Conservation (phyloP, 495 filamentous ascomycete genomes). For the Chaetomium fimeti region DNA sequence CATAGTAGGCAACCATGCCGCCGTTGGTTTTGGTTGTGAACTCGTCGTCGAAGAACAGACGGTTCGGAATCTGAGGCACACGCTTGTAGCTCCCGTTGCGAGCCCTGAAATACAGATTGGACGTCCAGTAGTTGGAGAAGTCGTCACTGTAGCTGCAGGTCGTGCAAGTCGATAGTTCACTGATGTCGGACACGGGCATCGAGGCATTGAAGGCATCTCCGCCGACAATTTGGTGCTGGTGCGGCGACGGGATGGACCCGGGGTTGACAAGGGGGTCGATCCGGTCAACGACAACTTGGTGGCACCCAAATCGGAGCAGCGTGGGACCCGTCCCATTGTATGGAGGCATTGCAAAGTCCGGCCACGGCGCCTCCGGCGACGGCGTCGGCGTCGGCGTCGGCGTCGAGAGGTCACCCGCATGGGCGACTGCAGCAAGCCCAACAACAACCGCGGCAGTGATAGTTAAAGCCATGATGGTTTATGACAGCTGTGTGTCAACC, state of each 20-base stretch:
- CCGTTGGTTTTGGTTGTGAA: conserved; percentile 39
- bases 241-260: conserved; percentile 38
- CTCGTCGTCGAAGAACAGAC: conserved; percentile 30
- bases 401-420: neutral
- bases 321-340: conserved; percentile 15
- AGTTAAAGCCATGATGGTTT: neutral
- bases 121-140: conserved; percentile 40
- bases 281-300: conserved; percentile 43
- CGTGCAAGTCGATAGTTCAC: conserved; percentile 30
- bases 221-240: conserved; percentile 49
- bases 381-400: neutral
- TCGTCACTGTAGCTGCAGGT: conserved; percentile 27
- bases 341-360: neutral
- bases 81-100: conserved; percentile 47
- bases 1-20: conserved; percentile 46
- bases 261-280: conserved; percentile 45
- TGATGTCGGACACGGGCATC: conserved; percentile 42
- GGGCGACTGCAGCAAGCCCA: neutral
- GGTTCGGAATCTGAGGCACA: conserved; percentile 34
- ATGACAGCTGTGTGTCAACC: neutral
- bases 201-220: conserved; percentile 48
- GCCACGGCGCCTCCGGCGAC: neutral
- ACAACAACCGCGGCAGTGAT: neutral
- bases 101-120: conserved; percentile 47
- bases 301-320: conserved; percentile 44